Evolutionary conservation across 305 asterid genomes (phyloP).

Genomic region (Fraxinus floribunda): DNA sequence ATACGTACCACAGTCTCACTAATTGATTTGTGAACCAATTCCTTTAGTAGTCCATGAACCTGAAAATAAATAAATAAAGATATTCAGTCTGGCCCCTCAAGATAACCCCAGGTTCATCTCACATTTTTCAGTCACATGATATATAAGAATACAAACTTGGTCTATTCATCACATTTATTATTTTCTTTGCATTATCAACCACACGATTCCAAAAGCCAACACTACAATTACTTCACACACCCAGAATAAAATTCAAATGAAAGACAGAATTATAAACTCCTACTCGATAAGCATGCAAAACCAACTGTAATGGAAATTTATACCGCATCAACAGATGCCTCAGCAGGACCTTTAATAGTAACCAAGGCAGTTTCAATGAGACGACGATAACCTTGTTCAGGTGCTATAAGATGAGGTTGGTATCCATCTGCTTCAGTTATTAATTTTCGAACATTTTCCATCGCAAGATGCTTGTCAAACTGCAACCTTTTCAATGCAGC

Average conservation of each 20-base stretch:
- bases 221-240: not conserved
- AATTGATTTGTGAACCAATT: constrained; percentile 82
- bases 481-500: constrained; percentile 93
- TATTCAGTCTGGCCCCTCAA: constrained; percentile 14
- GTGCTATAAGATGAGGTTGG: constrained; percentile 98
- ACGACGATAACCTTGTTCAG: constrained; percentile 97
- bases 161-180: not conserved
- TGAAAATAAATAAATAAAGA: constrained; percentile 29
- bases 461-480: constrained; percentile 91
- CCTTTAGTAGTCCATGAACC: constrained; percentile 94
- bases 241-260: not conserved
- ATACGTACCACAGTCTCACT: constrained; percentile 71
- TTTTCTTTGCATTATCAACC: not conserved
- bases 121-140: not conserved
- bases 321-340: constrained; percentile 97
- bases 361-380: constrained; percentile 90
- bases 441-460: constrained; percentile 91
- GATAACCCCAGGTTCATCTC: not conserved
- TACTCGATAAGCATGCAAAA: not conserved
- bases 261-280: not conserved
- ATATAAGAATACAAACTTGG: not conserved
- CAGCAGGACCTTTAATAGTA: constrained; percentile 91
- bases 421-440: constrained; percentile 98
- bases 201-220: not conserved
- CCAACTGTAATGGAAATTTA: not conserved